Evolutionary conservation across 305 asterid species (phyloP), one percentile per base, ranked within the genome.

Genomic region (Fraxinus nigra): DNA sequence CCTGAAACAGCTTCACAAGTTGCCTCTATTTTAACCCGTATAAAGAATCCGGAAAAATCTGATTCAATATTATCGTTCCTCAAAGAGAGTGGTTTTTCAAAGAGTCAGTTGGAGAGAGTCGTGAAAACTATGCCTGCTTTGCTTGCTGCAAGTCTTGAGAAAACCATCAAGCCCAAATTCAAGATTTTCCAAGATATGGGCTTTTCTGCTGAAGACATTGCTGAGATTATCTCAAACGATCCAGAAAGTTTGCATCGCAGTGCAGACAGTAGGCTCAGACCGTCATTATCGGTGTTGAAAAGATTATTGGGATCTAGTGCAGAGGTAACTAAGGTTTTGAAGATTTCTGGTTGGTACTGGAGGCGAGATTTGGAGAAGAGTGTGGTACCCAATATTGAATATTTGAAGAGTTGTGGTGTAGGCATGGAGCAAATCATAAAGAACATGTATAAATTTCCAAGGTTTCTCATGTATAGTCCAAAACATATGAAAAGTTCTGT

Each of bases 331-430:
- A 87, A 78, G 70, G 63, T 87, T 11, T 8, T 88, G 7, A 82
- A 4, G 67, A 35, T 2, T 30, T 59, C 83, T 32, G 86, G 85
- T 56, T 70, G 85, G 84, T 81, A 77, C 76, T 13, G 87, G 76
- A 43, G 7, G 5, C 20, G 1, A 22, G 80, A 90, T 81, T 74
- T 90, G 77, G 75, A 88, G 38, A 87, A 76, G 67, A 37, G 30
- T n/a, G 0, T 90, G 85, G 22, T 88, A 5, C 90, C 90, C 1
- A 88, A 88, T 82, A 37, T 90, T 18, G 84, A 87, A 24, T 82
- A 77, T 65, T 56, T 88, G 81, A 79, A 78, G 84, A 86, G 87
- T 78, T 78, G 79, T 38, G 83, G 79, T 2, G 56, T 88, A 13
- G 34, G 79, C 28, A 74, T 35, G 79, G 72, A 79, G 30, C 54